These are phyloP conservation scores for Eucalyptus regnans DNA, from an alignment of 345 rosid genomes.

Conservation along the genomic window DNA sequence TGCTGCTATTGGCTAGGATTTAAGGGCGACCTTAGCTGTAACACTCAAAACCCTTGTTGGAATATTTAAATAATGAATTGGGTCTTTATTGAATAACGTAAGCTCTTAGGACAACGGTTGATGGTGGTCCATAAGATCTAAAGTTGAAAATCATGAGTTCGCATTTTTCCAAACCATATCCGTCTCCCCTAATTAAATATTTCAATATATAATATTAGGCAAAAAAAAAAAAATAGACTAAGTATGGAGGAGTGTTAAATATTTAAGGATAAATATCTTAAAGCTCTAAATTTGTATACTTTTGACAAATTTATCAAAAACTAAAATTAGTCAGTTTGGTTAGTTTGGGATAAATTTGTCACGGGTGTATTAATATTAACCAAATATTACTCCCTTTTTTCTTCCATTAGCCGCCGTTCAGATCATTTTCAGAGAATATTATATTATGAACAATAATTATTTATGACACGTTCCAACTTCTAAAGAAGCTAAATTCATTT, in stretches of 20 bases:
- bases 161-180: no score
- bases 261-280: no score
- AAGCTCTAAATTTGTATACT: rapidly evolving
- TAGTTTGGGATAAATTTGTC: rapidly evolving
- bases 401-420: not conserved
- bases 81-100: no score
- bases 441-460: not conserved
- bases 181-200: no score
- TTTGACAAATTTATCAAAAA: rapidly evolving
- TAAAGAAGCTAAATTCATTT: not conserved
- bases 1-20: not conserved
- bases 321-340: no score
- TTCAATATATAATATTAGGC: no score
- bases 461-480: not conserved
- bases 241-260: no score
- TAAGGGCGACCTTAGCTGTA: no score
- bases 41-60: rapidly evolving
- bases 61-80: no score
- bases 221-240: no score
- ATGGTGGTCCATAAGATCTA: rapidly evolving
- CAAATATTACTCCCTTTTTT: not conserved
- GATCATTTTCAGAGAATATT: not conserved
- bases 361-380: rapidly evolving
- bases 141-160: no score
- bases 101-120: no score